A percentile compares a stretch with the other conserved stretches of the same genome.
Conservation (phyloP, 1,284 basidiomycete species). For the Blastosporella zonata region DNA sequence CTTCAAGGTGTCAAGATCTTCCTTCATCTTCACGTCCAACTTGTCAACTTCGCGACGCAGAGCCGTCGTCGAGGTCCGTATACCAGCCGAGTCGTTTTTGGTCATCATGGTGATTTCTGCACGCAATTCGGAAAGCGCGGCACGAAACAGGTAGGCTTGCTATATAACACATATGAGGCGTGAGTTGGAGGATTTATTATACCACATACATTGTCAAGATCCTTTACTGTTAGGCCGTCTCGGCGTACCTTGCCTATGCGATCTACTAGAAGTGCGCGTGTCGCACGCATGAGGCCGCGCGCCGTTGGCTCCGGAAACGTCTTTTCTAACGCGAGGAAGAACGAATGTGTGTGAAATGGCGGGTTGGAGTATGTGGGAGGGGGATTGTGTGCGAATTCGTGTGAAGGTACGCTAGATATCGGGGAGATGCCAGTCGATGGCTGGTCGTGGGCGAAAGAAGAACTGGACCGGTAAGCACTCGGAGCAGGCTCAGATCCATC, state of each 20-base stretch:
- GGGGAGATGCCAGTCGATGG: slow-evolving; percentile 11
- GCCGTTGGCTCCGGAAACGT: slow-evolving; percentile 71
- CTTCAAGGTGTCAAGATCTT: slow-evolving; percentile 85
- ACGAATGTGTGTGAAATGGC: slow-evolving; percentile 61
- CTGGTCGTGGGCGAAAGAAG: slow-evolving; percentile 15
- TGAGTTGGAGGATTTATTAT: not conserved
- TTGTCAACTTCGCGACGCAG: slow-evolving; percentile 88
- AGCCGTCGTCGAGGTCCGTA: slow-evolving; percentile 72
- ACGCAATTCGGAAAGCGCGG: slow-evolving; percentile 88
- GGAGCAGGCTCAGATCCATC: slow-evolving; percentile 14
- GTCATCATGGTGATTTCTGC: slow-evolving; percentile 84
- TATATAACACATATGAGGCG: slow-evolving; percentile 28
- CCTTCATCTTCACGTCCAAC: slow-evolving; percentile 90
- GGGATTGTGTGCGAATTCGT: slow-evolving; percentile 16
- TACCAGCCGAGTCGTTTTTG: slow-evolving; percentile 81
- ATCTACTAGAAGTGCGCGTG: slow-evolving; percentile 75
- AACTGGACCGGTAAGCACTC: slow-evolving; percentile 13
- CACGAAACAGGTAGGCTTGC: slow-evolving; percentile 96
- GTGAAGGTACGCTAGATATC: slow-evolving; percentile 20
- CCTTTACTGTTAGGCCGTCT: slow-evolving; percentile 78
- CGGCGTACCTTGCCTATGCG: slow-evolving; percentile 72
- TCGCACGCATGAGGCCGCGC: slow-evolving; percentile 83
- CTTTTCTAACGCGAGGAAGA: slow-evolving; percentile 64
- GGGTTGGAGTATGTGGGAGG: slow-evolving; percentile 42
- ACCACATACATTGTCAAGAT: slow-evolving; percentile 83